Base-by-base conservation (phyloP, 305 asterid species). In the Fraxinus baroniana region DNA sequence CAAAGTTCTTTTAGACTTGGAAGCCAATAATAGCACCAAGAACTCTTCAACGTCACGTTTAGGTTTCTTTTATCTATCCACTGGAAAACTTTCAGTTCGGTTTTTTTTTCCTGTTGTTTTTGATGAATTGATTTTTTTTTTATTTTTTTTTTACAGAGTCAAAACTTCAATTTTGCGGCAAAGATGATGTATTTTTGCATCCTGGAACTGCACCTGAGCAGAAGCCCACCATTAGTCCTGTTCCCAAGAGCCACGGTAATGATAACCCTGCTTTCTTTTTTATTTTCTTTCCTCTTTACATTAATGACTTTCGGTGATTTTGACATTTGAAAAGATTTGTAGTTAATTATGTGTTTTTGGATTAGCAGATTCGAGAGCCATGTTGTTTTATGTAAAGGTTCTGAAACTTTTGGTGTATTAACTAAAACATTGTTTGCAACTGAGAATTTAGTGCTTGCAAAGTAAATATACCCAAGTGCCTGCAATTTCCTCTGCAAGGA, bases 1-100 rank as follows among this genome's bases (percentile, higher is more conserved):
- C 88, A 87, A 87, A 83, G 90, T 81, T 76, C 88, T 89, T 24
- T 81, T 89, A 87, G 62, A 85, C 79, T 82, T 89, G 87, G 92
- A 89, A 80, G 83, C 78, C 70, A 79, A 83, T 77, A 17, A 75
- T 79, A 20, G 57, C 66, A 18, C 82, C 83, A 49, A 57, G 68
- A 32, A 39, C 60, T 7, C 84, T 35, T 81, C 90, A 78, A 10
- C 88, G 80, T 73, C 88, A 18, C 49, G 49, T 66, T 74, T 84
- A 84, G 89, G 88, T 89, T 8, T 60, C 12, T 20, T 0, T 36
- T 12, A 7, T 62, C 41, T 80, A 46, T 66, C 24, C 10, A 3
- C n/a, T 44, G 62, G 22, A 70, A 32, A 15, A 9, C 64, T 64
- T 73, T 73, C 17, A 10, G 10, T 13, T 28, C 76, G 41, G 33